Conservation (phyloP, 192 early-diverging fungal genomes). For the Backusella mclennaniae region DNA sequence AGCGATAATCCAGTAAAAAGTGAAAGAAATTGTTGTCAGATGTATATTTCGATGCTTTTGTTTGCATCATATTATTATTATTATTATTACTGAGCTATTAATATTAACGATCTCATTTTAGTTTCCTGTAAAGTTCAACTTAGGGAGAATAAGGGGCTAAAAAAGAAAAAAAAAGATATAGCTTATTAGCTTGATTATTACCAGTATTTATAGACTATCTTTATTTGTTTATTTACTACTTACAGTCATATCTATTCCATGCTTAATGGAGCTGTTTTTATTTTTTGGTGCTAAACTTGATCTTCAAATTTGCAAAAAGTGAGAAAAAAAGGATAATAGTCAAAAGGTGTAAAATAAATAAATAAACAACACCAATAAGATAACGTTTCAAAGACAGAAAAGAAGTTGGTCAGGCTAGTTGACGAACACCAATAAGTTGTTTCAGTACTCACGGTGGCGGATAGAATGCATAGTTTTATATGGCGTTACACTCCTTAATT, state of each 20-base stretch:
- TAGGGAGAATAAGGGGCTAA: not conserved
- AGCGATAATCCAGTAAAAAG: not conserved
- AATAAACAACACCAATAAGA: not conserved
- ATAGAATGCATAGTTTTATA: not conserved
- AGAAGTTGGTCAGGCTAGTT: not conserved
- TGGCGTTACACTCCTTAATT: slow-evolving; percentile 1
- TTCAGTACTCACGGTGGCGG: not conserved
- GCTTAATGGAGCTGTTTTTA: not conserved
- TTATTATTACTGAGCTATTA: no score
- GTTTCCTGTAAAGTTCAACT: not conserved
- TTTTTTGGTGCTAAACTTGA: not conserved
- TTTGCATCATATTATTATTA: not conserved
- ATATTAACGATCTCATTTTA: not conserved
- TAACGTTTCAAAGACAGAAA: not conserved
- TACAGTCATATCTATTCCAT: not conserved
- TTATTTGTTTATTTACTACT: not conserved
- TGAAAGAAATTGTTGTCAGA: not conserved
- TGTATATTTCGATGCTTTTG: slow-evolving; percentile 6
- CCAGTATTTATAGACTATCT: not conserved
- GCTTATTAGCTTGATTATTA: not conserved
- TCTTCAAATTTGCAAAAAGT: not conserved
- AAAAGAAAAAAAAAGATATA: not conserved
- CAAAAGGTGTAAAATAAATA: slow-evolving; percentile 1
- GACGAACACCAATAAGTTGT: not conserved
- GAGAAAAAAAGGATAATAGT: not conserved